Evolutionary conservation across 1,139 yeast species (phyloP).

Genomic region (Debaryomyces nepalensis): DNA sequence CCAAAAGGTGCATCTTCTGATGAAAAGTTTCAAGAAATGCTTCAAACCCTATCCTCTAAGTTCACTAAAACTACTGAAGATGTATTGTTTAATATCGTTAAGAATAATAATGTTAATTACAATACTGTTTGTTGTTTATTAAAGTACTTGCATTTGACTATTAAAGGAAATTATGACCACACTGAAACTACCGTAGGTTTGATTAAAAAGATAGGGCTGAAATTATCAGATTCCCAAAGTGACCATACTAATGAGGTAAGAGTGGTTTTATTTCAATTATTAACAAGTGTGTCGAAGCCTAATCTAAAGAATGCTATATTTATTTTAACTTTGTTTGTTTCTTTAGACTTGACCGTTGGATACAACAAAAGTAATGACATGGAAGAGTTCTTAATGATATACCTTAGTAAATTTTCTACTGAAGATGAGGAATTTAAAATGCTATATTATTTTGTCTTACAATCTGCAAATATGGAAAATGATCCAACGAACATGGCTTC

Average conservation of each 20-base stretch:
- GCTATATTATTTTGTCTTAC: slow-evolving; percentile 16
- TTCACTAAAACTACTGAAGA: background rate
- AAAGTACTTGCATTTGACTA: slow-evolving; percentile 11
- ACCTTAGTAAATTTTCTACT: slow-evolving; percentile 18
- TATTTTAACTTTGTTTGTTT: slow-evolving; percentile 25
- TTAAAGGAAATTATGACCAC: background rate
- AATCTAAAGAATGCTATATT: slow-evolving; percentile 19
- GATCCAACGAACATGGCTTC: slow-evolving; percentile 12
- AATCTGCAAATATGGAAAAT: slow-evolving; percentile 14
- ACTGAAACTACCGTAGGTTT: slow-evolving; percentile 6
- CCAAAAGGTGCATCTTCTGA: background rate
- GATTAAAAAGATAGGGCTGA: slow-evolving; percentile 15
- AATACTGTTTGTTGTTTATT: slow-evolving; percentile 14
- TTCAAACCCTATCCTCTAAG: background rate
- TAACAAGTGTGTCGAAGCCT: slow-evolving; percentile 23
- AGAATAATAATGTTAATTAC: background rate
- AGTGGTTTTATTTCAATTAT: slow-evolving; percentile 32
- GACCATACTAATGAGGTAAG: slow-evolving; percentile 15
- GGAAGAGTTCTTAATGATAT: slow-evolving; percentile 18
- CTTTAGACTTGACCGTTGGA: slow-evolving; percentile 19
- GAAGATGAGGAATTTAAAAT: slow-evolving; percentile 16
- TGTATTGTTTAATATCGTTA: background rate
- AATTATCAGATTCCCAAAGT: slow-evolving; percentile 2
- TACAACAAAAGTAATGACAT: slow-evolving; percentile 7
- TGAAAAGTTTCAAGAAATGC: background rate